A percentile compares a stretch with the other conserved stretches of the same genome.
These are phyloP conservation scores for Coemansia sp. DNA, from an alignment of 192 early-diverging fungal species.

Conservation along the genomic window DNA sequence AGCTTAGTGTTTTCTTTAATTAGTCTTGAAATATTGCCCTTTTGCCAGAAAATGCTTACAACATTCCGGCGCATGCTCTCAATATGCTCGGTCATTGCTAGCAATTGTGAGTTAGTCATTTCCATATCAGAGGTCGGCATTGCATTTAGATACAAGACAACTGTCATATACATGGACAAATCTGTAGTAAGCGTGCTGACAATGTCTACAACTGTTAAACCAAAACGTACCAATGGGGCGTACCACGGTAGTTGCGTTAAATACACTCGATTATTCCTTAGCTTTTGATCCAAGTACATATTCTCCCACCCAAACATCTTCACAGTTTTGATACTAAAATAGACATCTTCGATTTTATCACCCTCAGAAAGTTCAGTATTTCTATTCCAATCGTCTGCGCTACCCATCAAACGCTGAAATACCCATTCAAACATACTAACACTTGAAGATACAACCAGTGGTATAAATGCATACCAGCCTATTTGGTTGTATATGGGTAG, in stretches of 20 bases:
- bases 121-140: background rate
- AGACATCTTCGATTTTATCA: background rate
- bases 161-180: constrained; percentile 1
- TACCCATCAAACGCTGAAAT: background rate
- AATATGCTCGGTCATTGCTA: background rate
- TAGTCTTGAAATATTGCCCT: no score
- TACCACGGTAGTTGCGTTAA: background rate
- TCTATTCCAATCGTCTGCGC: background rate
- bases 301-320: constrained; percentile 16
- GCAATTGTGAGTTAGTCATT: constrained; percentile 1
- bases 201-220: background rate
- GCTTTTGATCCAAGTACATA: background rate
- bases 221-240: background rate
- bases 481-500: background rate
- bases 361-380: background rate
- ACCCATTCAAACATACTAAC: background rate
- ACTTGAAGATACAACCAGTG: background rate
- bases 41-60: background rate
- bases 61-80: background rate
- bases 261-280: background rate
- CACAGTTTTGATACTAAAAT: background rate
- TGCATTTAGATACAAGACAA: background rate
- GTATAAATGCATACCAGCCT: background rate
- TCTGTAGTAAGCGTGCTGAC: background rate
- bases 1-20: background rate